Evolutionary conservation across 2,329 filamentous ascomycete genomes (phyloP).

Genomic region (Cladosporium sp.): DNA sequence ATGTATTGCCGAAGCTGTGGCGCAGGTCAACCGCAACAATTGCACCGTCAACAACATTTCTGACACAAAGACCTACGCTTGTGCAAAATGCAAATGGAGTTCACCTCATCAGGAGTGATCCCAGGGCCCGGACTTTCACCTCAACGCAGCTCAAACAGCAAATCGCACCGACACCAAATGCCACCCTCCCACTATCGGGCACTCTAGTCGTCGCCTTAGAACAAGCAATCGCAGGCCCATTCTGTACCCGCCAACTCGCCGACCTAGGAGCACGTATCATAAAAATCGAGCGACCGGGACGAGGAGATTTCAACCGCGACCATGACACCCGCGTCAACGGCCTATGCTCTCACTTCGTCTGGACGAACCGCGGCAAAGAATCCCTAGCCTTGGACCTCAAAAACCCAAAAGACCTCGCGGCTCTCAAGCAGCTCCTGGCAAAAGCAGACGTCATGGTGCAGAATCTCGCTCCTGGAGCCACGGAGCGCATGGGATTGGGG

Average conservation of each 20-base stretch:
- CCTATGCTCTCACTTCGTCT: slow-evolving; percentile 52
- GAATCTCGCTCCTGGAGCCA: slow-evolving; percentile 50
- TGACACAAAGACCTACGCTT: background rate
- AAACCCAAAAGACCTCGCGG: slow-evolving; percentile 36
- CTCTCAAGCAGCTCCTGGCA: slow-evolving; percentile 41
- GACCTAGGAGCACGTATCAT: slow-evolving; percentile 52
- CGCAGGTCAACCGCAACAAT: background rate
- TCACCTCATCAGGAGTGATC: background rate
- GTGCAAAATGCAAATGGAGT: background rate
- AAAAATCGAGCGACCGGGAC: slow-evolving; percentile 49
- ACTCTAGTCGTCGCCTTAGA: slow-evolving; percentile 51
- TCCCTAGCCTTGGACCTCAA: slow-evolving; percentile 50
- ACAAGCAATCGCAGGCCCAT: slow-evolving; percentile 52
- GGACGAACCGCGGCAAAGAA: slow-evolving; percentile 52
- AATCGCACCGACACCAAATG: background rate
- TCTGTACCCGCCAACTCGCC: slow-evolving; percentile 51
- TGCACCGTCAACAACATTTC: background rate
- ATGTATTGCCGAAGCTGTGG: background rate
- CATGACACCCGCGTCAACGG: slow-evolving; percentile 50
- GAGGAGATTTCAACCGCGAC: slow-evolving; percentile 50
- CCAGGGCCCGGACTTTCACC: background rate
- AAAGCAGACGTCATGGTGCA: slow-evolving; percentile 51
- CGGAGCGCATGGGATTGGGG: slow-evolving; percentile 44
- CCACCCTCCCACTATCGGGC: slow-evolving; percentile 35
- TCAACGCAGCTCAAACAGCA: background rate